A percentile compares a stretch with the other conserved stretches of the same genome.
phyloP scores from a whole-genome alignment of 2,329 filamentous ascomycete species.

The Cucurbitaria berberidis region DNA sequence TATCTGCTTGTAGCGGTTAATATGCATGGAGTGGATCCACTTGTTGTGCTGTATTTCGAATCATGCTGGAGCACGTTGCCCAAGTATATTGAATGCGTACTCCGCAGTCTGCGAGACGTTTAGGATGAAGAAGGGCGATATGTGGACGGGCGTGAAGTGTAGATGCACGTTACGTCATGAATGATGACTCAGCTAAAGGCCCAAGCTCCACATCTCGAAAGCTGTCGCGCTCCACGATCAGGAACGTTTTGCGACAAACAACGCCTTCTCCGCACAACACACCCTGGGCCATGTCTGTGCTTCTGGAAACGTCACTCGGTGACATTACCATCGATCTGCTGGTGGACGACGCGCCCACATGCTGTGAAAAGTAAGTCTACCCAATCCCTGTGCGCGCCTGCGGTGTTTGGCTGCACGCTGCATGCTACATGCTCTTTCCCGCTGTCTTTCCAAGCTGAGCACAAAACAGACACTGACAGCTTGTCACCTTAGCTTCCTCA shows the following conservation, averaged over 20 bases:
- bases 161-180: slow-evolving; percentile 12
- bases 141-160: slow-evolving; percentile 2
- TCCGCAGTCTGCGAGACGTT: background rate
- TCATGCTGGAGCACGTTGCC: slow-evolving; percentile 12
- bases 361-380: slow-evolving; percentile 86
- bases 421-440: slow-evolving; percentile 28
- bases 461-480: slow-evolving; percentile 58
- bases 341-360: slow-evolving; percentile 84
- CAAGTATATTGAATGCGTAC: slow-evolving; percentile 8
- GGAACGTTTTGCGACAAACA: slow-evolving; percentile 31
- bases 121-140: background rate
- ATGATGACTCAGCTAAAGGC: slow-evolving; percentile 23
- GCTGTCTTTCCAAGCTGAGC: slow-evolving; percentile 59
- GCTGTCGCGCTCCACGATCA: slow-evolving; percentile 3
- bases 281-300: slow-evolving; percentile 74
- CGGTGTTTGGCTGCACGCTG: slow-evolving; percentile 23
- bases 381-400: slow-evolving; percentile 21
- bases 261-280: slow-evolving; percentile 15
- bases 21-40: background rate
- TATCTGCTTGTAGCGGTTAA: background rate
- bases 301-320: slow-evolving; percentile 89
- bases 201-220: slow-evolving; percentile 1
- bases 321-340: slow-evolving; percentile 95
- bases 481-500: slow-evolving; percentile 75
- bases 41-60: background rate